These are phyloP conservation scores for Tolypocladium capitatum DNA, from an alignment of 2,329 filamentous ascomycete species.

Conservation along the genomic window DNA sequence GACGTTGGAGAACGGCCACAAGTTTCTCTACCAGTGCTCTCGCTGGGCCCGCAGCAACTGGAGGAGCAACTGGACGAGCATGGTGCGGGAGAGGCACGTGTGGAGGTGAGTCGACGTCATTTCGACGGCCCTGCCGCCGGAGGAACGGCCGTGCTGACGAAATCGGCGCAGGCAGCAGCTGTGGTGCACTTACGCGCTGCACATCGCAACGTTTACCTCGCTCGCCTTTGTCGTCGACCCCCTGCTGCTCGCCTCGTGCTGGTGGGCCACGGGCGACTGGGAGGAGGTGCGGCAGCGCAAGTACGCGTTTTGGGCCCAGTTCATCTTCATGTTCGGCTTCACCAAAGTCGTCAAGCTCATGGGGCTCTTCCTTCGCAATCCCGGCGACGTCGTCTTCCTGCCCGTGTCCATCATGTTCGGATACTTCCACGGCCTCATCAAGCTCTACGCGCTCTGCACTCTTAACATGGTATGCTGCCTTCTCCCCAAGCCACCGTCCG, in stretches of 20 bases:
- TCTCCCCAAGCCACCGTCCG: not conserved
- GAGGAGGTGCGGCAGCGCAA: slow-evolving; percentile 35
- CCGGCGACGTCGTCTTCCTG: slow-evolving; percentile 65
- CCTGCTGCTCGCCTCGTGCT: slow-evolving; percentile 55
- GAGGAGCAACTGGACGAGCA: slow-evolving; percentile 88
- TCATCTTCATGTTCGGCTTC: slow-evolving; percentile 63
- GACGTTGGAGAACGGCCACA: slow-evolving; percentile 75
- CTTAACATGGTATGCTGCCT: slow-evolving; percentile 63
- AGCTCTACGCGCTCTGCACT: slow-evolving; percentile 75
- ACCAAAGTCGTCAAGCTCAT: slow-evolving; percentile 87
- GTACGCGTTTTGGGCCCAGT: slow-evolving; percentile 46
- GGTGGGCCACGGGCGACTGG: slow-evolving; percentile 54
- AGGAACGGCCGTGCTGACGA: not conserved
- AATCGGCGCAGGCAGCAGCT: slow-evolving; percentile 56
- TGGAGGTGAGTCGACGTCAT: slow-evolving; percentile 46
- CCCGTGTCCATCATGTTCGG: slow-evolving; percentile 84
- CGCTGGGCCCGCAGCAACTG: slow-evolving; percentile 96
- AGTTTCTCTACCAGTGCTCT: slow-evolving; percentile 86
- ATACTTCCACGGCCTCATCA: slow-evolving; percentile 86
- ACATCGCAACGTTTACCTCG: slow-evolving; percentile 84
- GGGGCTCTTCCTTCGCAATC: slow-evolving; percentile 74
- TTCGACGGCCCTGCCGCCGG: not conserved
- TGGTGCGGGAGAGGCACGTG: slow-evolving; percentile 71
- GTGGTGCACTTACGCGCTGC: slow-evolving; percentile 88
- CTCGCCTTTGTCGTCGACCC: slow-evolving; percentile 71